These are phyloP conservation scores for Suillus weaverae DNA, from an alignment of 768 basidiomycete species.

Conservation along the genomic window DNA sequence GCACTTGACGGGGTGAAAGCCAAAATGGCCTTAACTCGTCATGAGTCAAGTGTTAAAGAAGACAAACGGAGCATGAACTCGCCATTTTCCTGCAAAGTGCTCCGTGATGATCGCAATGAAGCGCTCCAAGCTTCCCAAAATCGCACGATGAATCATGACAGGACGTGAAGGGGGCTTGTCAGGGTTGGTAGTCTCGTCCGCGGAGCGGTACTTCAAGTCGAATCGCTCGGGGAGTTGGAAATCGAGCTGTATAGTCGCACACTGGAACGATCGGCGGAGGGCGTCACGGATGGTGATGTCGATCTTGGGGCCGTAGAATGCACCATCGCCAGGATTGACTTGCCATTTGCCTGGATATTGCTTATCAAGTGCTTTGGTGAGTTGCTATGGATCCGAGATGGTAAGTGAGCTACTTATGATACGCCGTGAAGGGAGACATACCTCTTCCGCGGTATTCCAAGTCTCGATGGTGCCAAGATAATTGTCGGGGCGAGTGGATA, in stretches of 20 bases:
- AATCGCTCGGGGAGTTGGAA: conserved; percentile 98
- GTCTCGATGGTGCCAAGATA: conserved; percentile 85
- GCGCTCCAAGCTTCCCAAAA: conserved; percentile 89
- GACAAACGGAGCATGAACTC: conserved; percentile 17
- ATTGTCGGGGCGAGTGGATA: conserved; percentile 96
- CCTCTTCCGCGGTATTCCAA: conserved; percentile 88
- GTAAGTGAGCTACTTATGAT: conserved; percentile 1
- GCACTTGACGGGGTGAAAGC: conserved; percentile 93
- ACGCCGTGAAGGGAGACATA: conserved; percentile 32
- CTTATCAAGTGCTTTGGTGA: conserved; percentile 79
- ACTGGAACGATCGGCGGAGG: conserved; percentile 91
- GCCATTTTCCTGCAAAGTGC: conserved; percentile 98
- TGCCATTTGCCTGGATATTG: conserved; percentile 89
- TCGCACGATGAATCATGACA: conserved; percentile 98
- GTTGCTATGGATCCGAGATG: conserved; percentile 55
- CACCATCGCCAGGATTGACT: conserved; percentile 93
- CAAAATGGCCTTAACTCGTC: conserved; percentile 82
- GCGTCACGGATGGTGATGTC: conserved; percentile 97
- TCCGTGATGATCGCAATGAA: conserved; percentile 98
- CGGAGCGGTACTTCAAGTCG: conserved; percentile 87
- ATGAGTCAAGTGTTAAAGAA: background rate
- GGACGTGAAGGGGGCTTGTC: conserved; percentile 68
- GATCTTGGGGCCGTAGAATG: conserved; percentile 99
- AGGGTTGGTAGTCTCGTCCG: conserved; percentile 60
- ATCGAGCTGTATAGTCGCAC: conserved; percentile 97